Conservation (phyloP, 2,329 filamentous ascomycete species). For the Aspergillus alliaceus region DNA sequence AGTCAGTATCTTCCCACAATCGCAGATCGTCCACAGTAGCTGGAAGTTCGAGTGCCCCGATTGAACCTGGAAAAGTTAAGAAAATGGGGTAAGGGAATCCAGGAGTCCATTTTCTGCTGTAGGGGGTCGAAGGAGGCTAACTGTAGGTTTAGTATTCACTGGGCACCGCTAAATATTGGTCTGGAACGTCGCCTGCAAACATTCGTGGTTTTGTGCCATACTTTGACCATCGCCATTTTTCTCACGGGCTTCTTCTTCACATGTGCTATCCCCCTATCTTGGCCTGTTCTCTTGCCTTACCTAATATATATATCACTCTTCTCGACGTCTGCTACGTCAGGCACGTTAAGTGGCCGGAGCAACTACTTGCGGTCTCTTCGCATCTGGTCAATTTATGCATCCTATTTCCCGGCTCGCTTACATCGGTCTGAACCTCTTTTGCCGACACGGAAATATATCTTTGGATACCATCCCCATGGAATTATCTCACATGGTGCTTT, state of each 20-base stretch:
- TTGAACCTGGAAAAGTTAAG: not conserved
- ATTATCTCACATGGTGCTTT: constrained; percentile 98
- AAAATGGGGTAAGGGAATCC: not conserved
- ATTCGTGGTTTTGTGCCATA: constrained; percentile 73
- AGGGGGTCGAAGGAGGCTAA: constrained; percentile 4
- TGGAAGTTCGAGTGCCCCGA: not conserved
- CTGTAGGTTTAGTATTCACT: constrained; percentile 62
- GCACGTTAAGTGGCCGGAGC: constrained; percentile 71
- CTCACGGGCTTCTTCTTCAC: constrained; percentile 85
- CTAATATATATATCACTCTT: constrained; percentile 75
- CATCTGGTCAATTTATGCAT: constrained; percentile 85
- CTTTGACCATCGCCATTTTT: constrained; percentile 66
- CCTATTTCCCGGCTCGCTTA: constrained; percentile 85
- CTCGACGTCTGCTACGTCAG: constrained; percentile 74
- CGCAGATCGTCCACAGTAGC: not conserved
- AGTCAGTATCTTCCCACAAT: not conserved
- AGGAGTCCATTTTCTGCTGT: not conserved
- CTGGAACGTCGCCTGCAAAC: constrained; percentile 73
- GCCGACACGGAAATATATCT: constrained; percentile 86
- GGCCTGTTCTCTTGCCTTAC: constrained; percentile 78
- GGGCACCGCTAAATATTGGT: constrained; percentile 77
- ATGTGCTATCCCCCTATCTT: constrained; percentile 86
- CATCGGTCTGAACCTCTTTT: constrained; percentile 81
- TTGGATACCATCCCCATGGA: constrained; percentile 95
- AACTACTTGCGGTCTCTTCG: constrained; percentile 70